Conservation (phyloP, 1,284 basidiomycete species). For the Paramarasmius palmivorus region DNA sequence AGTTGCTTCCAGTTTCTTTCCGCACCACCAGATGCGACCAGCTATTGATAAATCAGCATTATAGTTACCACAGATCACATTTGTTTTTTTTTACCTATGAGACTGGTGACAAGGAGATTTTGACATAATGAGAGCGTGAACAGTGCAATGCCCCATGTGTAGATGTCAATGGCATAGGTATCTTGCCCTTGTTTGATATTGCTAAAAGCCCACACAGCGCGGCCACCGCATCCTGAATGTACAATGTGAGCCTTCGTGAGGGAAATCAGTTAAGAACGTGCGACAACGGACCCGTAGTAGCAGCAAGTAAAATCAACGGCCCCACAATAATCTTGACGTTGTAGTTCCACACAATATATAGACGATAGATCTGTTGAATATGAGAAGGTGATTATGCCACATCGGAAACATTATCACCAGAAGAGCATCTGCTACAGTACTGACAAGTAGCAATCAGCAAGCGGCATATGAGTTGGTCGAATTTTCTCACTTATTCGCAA, state of each 20-base stretch:
- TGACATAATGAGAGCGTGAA: conserved; percentile 10
- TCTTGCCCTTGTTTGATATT: conserved; percentile 2
- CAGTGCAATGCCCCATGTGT: conserved; percentile 12
- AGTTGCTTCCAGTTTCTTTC: neutral
- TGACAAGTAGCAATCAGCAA: neutral
- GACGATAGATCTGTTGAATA: conserved; percentile 4
- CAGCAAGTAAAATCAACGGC: conserved; percentile 8
- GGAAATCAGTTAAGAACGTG: neutral
- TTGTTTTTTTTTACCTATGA: conserved; percentile 12
- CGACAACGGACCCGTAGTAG: conserved; percentile 3
- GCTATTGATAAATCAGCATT: neutral
- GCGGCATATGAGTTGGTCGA: neutral
- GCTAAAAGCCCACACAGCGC: conserved; percentile 14
- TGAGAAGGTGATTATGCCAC: neutral
- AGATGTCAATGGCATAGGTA: conserved; percentile 9
- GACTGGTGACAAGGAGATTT: conserved; percentile 9
- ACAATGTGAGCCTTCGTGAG: neutral
- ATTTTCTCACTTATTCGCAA: conserved; percentile 10
- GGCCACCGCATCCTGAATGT: conserved; percentile 9
- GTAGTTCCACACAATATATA: conserved; percentile 8
- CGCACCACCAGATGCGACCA: conserved; percentile 9
- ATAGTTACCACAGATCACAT: neutral
- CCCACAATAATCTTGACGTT: conserved; percentile 1
- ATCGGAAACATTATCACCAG: neutral
- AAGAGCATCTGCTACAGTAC: neutral